phyloP scores from a whole-genome alignment of 345 rosid species.

The Aquilaria yunnanensis region DNA sequence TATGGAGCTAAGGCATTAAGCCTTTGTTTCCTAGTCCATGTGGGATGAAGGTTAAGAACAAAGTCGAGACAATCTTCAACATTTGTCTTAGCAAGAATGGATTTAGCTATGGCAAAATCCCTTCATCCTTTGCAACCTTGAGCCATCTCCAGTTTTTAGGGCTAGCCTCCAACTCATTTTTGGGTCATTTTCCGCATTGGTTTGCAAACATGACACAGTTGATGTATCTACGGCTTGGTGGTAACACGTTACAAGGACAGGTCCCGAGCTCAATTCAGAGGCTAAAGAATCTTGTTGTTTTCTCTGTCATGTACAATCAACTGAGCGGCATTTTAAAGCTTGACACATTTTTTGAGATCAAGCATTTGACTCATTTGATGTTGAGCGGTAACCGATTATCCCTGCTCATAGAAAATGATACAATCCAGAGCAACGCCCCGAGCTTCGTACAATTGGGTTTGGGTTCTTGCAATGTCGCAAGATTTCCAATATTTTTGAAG shows the following conservation, averaged over 20 bases:
- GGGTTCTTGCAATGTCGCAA: constrained; percentile 1
- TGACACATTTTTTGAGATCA: neutral
- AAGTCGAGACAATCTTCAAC: too few relatives aligned
- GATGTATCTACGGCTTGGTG: neutral
- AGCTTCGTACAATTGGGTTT: neutral
- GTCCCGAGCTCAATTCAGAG: constrained; percentile 6
- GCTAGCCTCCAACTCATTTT: neutral
- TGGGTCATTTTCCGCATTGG: constrained; percentile 3
- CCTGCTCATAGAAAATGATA: neutral
- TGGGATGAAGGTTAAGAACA: too few relatives aligned
- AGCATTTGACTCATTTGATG: neutral
- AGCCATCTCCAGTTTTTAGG: neutral
- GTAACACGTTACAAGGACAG: constrained; percentile 6
- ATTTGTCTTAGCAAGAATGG: constrained; percentile 2
- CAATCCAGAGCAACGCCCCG: neutral
- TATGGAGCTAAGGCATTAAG: too few relatives aligned
- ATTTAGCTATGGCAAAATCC: neutral
- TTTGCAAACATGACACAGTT: neutral
- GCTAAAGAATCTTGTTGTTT: neutral
- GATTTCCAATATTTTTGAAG: constrained; percentile 2
- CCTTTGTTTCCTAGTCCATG: too few relatives aligned
- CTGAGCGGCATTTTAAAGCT: neutral
- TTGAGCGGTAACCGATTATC: neutral
- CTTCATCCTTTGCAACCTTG: constrained; percentile 3
- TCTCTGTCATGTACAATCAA: neutral